Conservation (phyloP, 352 stramenopile species). For the Phytophthora citricola region DNA sequence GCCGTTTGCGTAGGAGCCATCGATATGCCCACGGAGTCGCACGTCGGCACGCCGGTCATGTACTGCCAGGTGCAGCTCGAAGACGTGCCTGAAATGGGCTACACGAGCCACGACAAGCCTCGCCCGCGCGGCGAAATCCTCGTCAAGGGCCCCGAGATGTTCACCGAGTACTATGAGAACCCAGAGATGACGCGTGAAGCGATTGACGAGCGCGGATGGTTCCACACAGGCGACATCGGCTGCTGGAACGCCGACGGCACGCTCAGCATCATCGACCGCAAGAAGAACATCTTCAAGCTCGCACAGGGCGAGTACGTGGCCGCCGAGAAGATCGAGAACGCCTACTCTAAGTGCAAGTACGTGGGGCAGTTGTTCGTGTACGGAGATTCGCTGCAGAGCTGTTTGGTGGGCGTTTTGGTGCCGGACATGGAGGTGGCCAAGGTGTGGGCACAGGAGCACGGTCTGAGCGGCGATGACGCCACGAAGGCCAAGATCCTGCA, state of each 20-base stretch:
- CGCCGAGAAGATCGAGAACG: not conserved
- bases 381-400: conserved; percentile 93
- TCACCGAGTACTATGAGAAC: conserved; percentile 29
- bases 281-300: conserved; percentile 1
- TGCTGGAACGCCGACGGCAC: not conserved
- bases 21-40: conserved; percentile 37
- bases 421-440: conserved; percentile 51
- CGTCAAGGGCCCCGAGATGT: conserved; percentile 74
- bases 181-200: not conserved
- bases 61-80: conserved; percentile 79
- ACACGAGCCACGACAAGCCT: not conserved
- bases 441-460: conserved; percentile 41
- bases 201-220: not conserved
- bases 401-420: conserved; percentile 93
- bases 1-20: conserved; percentile 72
- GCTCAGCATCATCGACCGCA: not conserved
- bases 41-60: conserved; percentile 69
- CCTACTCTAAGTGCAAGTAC: conserved; percentile 89
- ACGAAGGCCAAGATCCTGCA: conserved; percentile 14
- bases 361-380: conserved; percentile 94
- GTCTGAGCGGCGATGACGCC: conserved; percentile 21
- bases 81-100: conserved; percentile 1
- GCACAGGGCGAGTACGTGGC: not conserved
- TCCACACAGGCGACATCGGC: not conserved
- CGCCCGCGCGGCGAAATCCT: conserved; percentile 7